Conservation (phyloP, 371 early-diverging fungal species). For the Mortierella sp. region DNA sequence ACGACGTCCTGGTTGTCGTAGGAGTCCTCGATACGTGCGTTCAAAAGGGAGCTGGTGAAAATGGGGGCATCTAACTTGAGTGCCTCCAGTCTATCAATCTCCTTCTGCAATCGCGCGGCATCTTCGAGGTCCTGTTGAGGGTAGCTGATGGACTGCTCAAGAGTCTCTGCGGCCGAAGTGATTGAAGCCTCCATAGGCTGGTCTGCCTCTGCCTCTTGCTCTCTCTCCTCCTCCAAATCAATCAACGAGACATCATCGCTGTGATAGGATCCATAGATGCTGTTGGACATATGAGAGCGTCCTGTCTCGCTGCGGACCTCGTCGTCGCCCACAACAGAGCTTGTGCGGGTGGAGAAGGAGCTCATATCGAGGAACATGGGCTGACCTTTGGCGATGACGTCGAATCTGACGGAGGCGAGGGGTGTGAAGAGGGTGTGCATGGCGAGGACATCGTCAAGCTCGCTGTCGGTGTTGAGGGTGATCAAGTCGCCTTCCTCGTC, state of each 20-base stretch:
- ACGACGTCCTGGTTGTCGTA: background rate
- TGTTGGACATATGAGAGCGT: constrained; percentile 13
- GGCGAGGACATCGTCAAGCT: constrained; percentile 49
- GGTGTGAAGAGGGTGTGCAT: constrained; percentile 45
- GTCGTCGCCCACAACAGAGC: constrained; percentile 5
- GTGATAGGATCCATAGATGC: constrained; percentile 25
- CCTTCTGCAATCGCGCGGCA: constrained; percentile 20
- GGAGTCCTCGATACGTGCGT: background rate
- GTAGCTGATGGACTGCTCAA: constrained; percentile 22
- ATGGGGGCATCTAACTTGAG: constrained; percentile 40
- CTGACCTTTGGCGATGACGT: constrained; percentile 15
- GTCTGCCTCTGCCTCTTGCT: background rate
- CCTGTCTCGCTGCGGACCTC: constrained; percentile 10
- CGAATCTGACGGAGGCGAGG: constrained; percentile 40
- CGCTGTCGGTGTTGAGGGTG: constrained; percentile 50
- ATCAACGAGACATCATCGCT: constrained; percentile 50
- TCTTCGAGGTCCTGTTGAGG: constrained; percentile 33
- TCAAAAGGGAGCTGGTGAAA: constrained; percentile 27
- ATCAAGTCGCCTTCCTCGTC: constrained; percentile 54
- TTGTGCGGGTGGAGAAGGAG: background rate
- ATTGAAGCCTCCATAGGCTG: background rate
- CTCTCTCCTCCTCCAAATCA: constrained; percentile 33
- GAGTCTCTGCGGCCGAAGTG: background rate
- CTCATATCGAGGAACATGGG: background rate
- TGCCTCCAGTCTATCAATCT: constrained; percentile 26